Base-by-base conservation (phyloP, 179 eudicot species). In the Spinacia oleracea region DNA sequence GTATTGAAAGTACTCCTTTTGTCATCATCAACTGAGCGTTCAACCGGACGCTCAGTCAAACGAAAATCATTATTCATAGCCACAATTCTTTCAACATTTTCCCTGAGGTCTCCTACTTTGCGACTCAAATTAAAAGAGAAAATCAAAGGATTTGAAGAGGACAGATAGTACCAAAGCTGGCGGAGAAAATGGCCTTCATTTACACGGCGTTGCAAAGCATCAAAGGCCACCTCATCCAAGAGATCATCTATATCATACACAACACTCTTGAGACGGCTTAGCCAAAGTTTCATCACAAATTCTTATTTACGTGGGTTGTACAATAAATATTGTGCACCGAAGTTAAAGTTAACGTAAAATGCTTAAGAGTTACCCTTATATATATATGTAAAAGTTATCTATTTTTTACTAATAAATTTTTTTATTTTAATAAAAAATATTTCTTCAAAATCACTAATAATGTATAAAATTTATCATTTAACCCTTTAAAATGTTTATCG, bases 191-290 rank as follows among this genome's bases (percentile, higher is more conserved):
- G 72, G 18, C 69, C 48, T 35, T 34, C 45, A 50, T 35, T 63
- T 31, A 63, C 32, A 50, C 38, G 32, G 51, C 53, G 53, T 29
- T 43, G 72, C 73, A 73, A 56, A 40, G 25, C 72, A 56, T 56
- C 76, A 29, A 1, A 62, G 25, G 42, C 27, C 20, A 46, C 77
- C 21, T 63, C 66, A 76, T 72, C 83, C 59, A 83, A 59, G 66
- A 83, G 35, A n/a, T 83, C 85, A 35, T 83, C 85, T 11, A 83
- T 60, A 27, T 83, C 85, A 55, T 79, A 83, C 3, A 53, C 63
- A 10, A 83, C 62, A 14, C 38, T 43, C 71, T 83, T 83, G 10
- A 83, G 81, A 27, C 72, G 78, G 16, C 9, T 56, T 6, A 83
- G 78, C 86, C 83, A 80, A 18, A 70, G 2, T 10, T 59, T 58